phyloP scores from a whole-genome alignment of 495 filamentous ascomycete species.

The Neurospora hispaniola region DNA sequence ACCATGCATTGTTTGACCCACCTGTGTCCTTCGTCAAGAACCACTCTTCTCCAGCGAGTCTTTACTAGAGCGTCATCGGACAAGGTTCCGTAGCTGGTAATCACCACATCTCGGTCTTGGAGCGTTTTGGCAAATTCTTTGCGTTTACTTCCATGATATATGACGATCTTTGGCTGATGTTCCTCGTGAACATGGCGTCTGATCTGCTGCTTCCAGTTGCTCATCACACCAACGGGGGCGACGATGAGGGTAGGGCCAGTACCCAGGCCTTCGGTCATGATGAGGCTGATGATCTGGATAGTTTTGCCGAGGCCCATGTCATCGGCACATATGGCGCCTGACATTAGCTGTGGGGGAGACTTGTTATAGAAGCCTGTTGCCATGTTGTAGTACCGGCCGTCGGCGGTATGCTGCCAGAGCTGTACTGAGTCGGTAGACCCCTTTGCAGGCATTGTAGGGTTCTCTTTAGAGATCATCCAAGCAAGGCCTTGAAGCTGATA shows the following conservation, averaged over 20 bases:
- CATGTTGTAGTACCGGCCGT: conserved; percentile 55
- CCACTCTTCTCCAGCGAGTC: conserved; percentile 66
- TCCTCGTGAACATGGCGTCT: conserved; percentile 56
- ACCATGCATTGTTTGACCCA: not conserved
- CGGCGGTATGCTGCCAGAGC: conserved; percentile 58
- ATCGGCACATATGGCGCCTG: conserved; percentile 80
- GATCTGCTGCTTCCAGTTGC: conserved; percentile 83
- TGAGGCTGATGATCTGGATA: conserved; percentile 73
- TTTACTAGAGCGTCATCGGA: conserved; percentile 47
- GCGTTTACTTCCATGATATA: conserved; percentile 60
- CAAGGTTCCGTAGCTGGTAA: conserved; percentile 70
- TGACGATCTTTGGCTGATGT: conserved; percentile 51
- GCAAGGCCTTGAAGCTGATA: conserved; percentile 79
- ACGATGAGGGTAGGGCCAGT: conserved; percentile 59
- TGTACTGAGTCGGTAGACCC: conserved; percentile 60
- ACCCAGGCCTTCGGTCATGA: conserved; percentile 49
- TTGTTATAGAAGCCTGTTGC: conserved; percentile 61
- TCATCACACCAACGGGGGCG: conserved; percentile 80
- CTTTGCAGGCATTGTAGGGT: conserved; percentile 50
- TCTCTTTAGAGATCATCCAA: conserved; percentile 74
- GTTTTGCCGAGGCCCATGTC: conserved; percentile 97
- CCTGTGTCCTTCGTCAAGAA: conserved; percentile 76
- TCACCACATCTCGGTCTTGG: conserved; percentile 56
- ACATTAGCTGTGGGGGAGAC: conserved; percentile 49
- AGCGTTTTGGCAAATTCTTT: conserved; percentile 48